Evolutionary conservation across 225 moss, liverwort and hornwort genomes (phyloP), one percentile per base, ranked within the genome.

Genomic region (Marchantia paleacea): DNA sequence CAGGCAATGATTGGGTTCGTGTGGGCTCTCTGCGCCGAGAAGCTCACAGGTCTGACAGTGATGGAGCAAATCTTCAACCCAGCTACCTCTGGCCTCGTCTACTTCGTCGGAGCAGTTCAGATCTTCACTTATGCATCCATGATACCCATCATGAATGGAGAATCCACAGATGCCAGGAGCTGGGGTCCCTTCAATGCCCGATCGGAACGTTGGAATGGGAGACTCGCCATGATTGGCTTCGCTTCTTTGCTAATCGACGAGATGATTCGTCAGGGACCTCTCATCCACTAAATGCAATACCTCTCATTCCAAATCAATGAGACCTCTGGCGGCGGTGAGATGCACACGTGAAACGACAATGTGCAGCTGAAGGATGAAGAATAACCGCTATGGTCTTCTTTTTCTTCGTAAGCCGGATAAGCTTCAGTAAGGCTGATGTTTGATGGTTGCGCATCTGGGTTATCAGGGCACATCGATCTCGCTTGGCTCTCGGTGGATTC

Each of bases 1-100:
- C 77, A 77, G 75, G 83, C 83, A 12, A 84, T 80, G 80, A 6
- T 84, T 65, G 80, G 83, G 2, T 69, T 84, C 10, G 80, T 71
- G 12, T 80, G 80, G 83, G 76, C 83, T 8, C 24, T 76, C 13
- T 2, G 80, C 10, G 83, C 80, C 0, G 83, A 84, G 83, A 84
- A 76, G 80, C 52, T 62, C 51, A 75, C 80, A 0, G 80, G 83
- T n/a, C 52, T 84, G 22, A 76, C 60, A 0, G 80, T 84, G 20
- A 28, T 39, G 15, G 58, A 84, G 52, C 80, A 84, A 52, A 51
- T 84, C 2, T 68, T 66, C 48, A 53, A 4, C 7, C 64, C 51
- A 0, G 60, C 25, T 68, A 58, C 72, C 1, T 39, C 61, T 28
- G 77, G 77, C 18, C 62, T 77, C 20, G 63, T 77, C 7, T 61